Evolutionary conservation across 768 basidiomycete species (phyloP), one percentile per base, ranked within the genome.

Genomic region (Trametes sanguinea): DNA sequence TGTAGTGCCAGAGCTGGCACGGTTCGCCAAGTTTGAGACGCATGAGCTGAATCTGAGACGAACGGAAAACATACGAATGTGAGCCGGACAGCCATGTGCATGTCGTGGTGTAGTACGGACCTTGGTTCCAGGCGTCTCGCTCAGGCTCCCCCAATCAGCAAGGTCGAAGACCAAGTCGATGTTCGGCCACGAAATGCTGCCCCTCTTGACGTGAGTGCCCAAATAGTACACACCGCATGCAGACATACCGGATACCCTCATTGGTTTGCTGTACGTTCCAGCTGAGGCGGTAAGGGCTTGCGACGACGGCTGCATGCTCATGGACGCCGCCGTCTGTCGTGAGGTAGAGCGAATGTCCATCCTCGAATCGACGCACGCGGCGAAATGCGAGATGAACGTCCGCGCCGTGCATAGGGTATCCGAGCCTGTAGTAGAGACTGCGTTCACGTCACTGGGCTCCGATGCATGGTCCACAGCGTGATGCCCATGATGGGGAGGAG

Each of bases 121-220:
- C 65, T 69, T 69, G 10, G 68, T 68, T 0, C 68, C 68, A 1
- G 68, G 61, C 11, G 53, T 51, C 5, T 42, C 51, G 56, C 62
- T 22, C 22, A 22, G 22, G 22, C 22, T 66, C 6, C 69, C 69
- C 47, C 52, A 51, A 32, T 69, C 67, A 10, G 66, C 67, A 10
- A 70, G 64, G 42, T 62, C 64, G 46, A 69, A 53, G n/a, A 65
- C 66, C 44, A 60, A 67, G 42, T 65, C 61, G 3, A 62, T 65
- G 57, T 63, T 65, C 3, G 71, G 67, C 71, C 71, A 72, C 3
- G 61, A 63, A 5, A 72, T 65, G 14, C 71, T 70, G 46, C 5
- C 35, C 22, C 22, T 22, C 22, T 22, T 22, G 22, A 22, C 22
- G 22, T 22, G 22, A 22, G 22, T 22, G 22, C 6, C 10, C 35